These are phyloP conservation scores for Entelexis paramagnoliae DNA, from an alignment of 1,139 yeast species.

Conservation along the genomic window DNA sequence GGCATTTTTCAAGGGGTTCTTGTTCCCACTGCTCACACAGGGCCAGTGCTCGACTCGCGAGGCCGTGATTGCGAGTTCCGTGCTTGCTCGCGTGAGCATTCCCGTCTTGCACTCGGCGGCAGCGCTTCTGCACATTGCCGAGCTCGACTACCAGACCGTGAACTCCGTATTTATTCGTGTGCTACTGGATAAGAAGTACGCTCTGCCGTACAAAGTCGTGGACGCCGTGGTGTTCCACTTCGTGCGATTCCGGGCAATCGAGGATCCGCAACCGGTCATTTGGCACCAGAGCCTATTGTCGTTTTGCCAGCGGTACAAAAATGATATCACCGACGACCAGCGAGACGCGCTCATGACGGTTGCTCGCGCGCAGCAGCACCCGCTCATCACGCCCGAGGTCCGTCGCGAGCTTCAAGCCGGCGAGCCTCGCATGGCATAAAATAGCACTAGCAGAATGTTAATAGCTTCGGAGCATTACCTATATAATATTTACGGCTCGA, in stretches of 20 bases:
- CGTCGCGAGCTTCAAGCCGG: slow-evolving; percentile 91
- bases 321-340: slow-evolving; percentile 95
- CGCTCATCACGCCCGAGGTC: slow-evolving; percentile 83
- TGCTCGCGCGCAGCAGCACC: slow-evolving; percentile 80
- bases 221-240: slow-evolving; percentile 94
- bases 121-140: slow-evolving; percentile 74
- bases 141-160: slow-evolving; percentile 67
- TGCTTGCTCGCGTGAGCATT: slow-evolving; percentile 75
- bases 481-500: too few species aligned
- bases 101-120: slow-evolving; percentile 96
- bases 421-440: slow-evolving; percentile 29
- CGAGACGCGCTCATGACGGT: slow-evolving; percentile 87
- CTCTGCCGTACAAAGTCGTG: slow-evolving; percentile 90
- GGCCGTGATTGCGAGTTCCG: slow-evolving; percentile 91
- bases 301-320: slow-evolving; percentile 91
- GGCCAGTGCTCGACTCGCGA: slow-evolving; percentile 74
- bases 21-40: slow-evolving; percentile 66
- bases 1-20: slow-evolving; percentile 92
- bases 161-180: slow-evolving; percentile 83
- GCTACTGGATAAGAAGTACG: slow-evolving; percentile 85
- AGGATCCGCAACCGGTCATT: slow-evolving; percentile 76
- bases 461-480: too few species aligned
- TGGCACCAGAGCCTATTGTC: slow-evolving; percentile 95
- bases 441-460: background rate
- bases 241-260: slow-evolving; percentile 56